Evolutionary conservation across 306 rosid genomes (phyloP).

Genomic region (Carpinus viminea): DNA sequence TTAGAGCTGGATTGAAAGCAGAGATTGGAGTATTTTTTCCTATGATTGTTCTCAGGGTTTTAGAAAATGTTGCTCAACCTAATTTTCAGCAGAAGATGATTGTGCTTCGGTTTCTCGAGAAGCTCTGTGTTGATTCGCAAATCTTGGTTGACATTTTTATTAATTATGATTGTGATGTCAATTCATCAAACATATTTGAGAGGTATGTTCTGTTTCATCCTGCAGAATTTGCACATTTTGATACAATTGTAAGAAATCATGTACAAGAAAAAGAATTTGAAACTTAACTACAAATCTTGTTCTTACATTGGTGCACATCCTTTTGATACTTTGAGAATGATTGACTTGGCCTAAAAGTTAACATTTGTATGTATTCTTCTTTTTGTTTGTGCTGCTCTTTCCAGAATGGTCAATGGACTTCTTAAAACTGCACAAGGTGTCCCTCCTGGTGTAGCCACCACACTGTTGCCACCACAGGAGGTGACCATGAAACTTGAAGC

Average conservation of each 20-base stretch:
- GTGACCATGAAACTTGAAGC: conserved; percentile 87
- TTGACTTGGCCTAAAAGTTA: conserved; percentile 26
- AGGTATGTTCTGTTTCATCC: conserved; percentile 56
- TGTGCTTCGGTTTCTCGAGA: conserved; percentile 94
- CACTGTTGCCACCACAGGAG: conserved; percentile 94
- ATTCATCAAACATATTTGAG: conserved; percentile 98
- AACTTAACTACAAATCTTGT: conserved; percentile 16
- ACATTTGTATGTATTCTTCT: conserved; percentile 19
- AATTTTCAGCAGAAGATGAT: conserved; percentile 99
- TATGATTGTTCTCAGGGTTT: conserved; percentile 97
- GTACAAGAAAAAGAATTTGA: conserved; percentile 22
- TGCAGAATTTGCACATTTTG: conserved; percentile 21
- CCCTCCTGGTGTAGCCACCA: conserved; percentile 89
- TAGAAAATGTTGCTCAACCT: conserved; percentile 96
- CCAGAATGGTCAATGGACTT: conserved; percentile 99
- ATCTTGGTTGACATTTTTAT: conserved; percentile 95
- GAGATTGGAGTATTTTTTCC: conserved; percentile 99
- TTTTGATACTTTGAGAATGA: conserved; percentile 12
- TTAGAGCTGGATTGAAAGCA: conserved; percentile 96
- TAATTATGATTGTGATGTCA: conserved; percentile 98
- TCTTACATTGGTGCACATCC: conserved; percentile 9
- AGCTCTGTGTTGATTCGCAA: conserved; percentile 91
- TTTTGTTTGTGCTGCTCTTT: conserved; percentile 27
- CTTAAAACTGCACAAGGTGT: conserved; percentile 99
- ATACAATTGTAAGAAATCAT: conserved; percentile 7